Evolutionary conservation across 352 stramenopile genomes (phyloP), one percentile per base, ranked within the genome.

Genomic region (Phytophthora macrochlamydospora): DNA sequence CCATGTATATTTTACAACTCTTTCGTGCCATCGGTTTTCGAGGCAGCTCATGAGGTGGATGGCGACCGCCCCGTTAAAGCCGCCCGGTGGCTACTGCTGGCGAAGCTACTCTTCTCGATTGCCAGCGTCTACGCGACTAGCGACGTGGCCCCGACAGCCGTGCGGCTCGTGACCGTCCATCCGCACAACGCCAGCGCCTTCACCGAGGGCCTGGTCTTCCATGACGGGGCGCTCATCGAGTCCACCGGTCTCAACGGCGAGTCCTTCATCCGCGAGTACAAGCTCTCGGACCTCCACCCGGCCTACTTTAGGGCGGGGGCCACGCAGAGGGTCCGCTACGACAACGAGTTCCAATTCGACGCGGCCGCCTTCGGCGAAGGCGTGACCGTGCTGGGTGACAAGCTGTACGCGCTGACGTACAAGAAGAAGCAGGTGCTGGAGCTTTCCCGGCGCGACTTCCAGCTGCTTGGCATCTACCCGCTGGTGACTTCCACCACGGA

Each of bases 381-480:
- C 43, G 85, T 95, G 55, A 78, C 88, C 5, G 65, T 82, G 37
- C 55, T 94, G 38, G 83, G 77, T 31, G 82, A 93, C 69, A 87
- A 78, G 62, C 78, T 97, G 63, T 91, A 89, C 58, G 78, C 90
- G 53, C 75, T 97, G 51, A 96, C 89, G 42, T 97, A 94, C 83
- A 87, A 91, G 64, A 65, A 71, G 38, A 62, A 92, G 49, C 67
- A 83, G 30, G 53, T 93, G 31, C 65, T 95, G 24, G 68, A 81
- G 68, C 68, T 96, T 30, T 87, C 89, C 29, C 73, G 80, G 32
- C 46, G 58, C 48, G 75, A 79, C 8, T 89, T 97, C 43, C 58
- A 70, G 49, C 69, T 92, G 40, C 58, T 89, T 40, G 66, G 62
- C 42, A 71, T 67, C 42, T 85, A 88, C 38, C 71, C 79, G 24